These are phyloP conservation scores for Vanrija humicola DNA, from an alignment of 1,284 basidiomycete genomes.

Conservation along the genomic window DNA sequence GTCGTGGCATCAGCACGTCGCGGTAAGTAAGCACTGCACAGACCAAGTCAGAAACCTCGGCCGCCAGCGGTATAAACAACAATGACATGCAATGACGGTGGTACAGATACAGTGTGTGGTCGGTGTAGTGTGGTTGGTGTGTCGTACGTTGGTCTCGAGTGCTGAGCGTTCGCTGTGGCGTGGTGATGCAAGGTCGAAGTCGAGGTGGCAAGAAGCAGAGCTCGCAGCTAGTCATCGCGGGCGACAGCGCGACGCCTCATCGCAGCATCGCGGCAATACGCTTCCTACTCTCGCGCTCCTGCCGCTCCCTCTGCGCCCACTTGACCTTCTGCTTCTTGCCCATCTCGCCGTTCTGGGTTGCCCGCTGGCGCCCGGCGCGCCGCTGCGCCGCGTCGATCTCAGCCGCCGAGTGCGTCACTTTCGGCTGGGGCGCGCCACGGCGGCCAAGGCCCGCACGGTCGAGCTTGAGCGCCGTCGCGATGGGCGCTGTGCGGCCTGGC, in stretches of 20 bases:
- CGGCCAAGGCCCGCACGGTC: constrained; percentile 39
- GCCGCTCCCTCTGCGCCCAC: constrained; percentile 38
- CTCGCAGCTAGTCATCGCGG: too few species aligned
- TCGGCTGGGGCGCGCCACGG: constrained; percentile 10
- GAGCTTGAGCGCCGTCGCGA: constrained; percentile 42
- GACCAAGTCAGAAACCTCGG: too few species aligned
- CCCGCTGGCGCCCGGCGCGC: constrained; percentile 17
- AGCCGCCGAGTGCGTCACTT: constrained; percentile 35
- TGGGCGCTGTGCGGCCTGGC: constrained; percentile 39
- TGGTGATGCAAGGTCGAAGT: too few species aligned
- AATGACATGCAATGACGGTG: too few species aligned
- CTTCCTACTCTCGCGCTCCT: constrained; percentile 36
- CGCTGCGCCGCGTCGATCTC: constrained; percentile 38
- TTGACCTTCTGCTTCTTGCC: constrained; percentile 36
- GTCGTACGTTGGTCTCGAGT: too few species aligned
- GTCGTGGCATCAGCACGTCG: too few species aligned
- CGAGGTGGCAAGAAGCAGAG: too few species aligned
- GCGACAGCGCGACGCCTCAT: background rate
- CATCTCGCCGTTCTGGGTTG: constrained; percentile 11
- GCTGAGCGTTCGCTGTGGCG: too few species aligned
- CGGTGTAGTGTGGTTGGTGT: too few species aligned
- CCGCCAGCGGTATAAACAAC: too few species aligned
- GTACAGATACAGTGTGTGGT: too few species aligned
- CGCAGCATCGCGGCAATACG: constrained; percentile 28
- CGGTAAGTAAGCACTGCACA: too few species aligned